Conservation (phyloP, 176 grass and related monocot species). For the Oryza nivara region DNA sequence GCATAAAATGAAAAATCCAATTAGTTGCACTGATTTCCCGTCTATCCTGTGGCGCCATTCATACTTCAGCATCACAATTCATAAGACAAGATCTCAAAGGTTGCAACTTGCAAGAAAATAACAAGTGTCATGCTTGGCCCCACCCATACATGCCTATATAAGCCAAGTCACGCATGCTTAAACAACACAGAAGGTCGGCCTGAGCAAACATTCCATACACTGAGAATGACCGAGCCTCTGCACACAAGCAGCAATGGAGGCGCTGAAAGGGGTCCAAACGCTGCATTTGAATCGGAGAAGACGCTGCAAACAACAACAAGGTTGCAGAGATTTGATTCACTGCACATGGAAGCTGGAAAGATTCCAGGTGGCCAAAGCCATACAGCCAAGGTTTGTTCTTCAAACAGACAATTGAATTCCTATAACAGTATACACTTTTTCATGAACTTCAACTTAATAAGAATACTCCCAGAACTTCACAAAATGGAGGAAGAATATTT, state of each 20-base stretch:
- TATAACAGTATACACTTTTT: not conserved
- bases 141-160: constrained; percentile 37
- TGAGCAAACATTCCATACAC: constrained; percentile 35
- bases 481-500: not conserved
- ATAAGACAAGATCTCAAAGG: not conserved
- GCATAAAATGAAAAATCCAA: constrained; percentile 4
- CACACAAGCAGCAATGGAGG: constrained; percentile 27
- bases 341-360: constrained; percentile 63
- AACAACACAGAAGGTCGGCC: not conserved
- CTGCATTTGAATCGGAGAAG: constrained; percentile 34
- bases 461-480: not conserved
- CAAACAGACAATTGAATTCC: not conserved
- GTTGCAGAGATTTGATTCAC: constrained; percentile 56
- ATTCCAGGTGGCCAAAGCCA: constrained; percentile 39
- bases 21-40: constrained; percentile 24
- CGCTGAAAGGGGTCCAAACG: constrained; percentile 13
- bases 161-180: constrained; percentile 31
- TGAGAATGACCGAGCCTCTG: constrained; percentile 40
- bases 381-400: constrained; percentile 50
- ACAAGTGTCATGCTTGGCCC: constrained; percentile 13
- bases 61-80: constrained; percentile 10
- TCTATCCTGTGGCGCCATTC: not conserved
- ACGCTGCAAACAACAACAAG: constrained; percentile 15
- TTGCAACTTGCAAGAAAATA: constrained; percentile 13
- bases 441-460: constrained; percentile 2